Evolutionary conservation across 192 early-diverging fungal genomes (phyloP).

Genomic region (Podila horticola): DNA sequence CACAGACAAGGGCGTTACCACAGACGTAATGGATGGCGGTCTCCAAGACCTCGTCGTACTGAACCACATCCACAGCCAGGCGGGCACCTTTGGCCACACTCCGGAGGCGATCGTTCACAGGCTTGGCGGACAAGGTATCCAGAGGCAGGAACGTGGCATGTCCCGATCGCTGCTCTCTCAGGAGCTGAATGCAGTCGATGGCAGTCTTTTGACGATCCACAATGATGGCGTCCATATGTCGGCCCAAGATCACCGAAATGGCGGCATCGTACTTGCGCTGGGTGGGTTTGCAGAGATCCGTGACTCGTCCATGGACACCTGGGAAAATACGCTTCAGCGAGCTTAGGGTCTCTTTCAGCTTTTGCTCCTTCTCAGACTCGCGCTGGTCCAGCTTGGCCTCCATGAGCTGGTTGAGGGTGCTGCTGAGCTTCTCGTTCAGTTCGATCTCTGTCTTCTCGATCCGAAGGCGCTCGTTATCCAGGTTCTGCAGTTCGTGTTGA

Average conservation of each 20-base stretch:
- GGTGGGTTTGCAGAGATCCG: constrained; percentile 92
- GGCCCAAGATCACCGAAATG: constrained; percentile 87
- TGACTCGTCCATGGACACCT: constrained; percentile 89
- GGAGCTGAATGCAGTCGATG: constrained; percentile 93
- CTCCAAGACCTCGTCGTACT: constrained; percentile 82
- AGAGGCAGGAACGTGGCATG: constrained; percentile 96
- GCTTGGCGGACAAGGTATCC: constrained; percentile 78
- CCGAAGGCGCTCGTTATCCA: constrained; percentile 71
- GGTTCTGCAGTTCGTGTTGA: constrained; percentile 64
- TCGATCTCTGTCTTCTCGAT: constrained; percentile 77
- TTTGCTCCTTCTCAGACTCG: constrained; percentile 84
- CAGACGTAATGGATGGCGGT: constrained; percentile 90
- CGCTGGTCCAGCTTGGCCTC: constrained; percentile 85
- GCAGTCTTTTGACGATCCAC: constrained; percentile 93
- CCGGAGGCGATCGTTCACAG: constrained; percentile 85
- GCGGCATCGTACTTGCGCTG: constrained; percentile 92
- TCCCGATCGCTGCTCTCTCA: constrained; percentile 92
- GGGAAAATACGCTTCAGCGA: constrained; percentile 87
- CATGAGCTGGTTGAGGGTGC: constrained; percentile 77
- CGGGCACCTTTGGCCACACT: constrained; percentile 83
- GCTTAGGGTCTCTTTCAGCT: constrained; percentile 79
- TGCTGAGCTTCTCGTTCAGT: constrained; percentile 87
- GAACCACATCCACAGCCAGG: constrained; percentile 93
- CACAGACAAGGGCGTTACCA: constrained; percentile 93
- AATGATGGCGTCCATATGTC: constrained; percentile 94